A percentile compares a stretch with the other conserved stretches of the same genome.
phyloP scores from a whole-genome alignment of 2,329 filamentous ascomycete genomes.

The Akanthomyces muscarius region DNA sequence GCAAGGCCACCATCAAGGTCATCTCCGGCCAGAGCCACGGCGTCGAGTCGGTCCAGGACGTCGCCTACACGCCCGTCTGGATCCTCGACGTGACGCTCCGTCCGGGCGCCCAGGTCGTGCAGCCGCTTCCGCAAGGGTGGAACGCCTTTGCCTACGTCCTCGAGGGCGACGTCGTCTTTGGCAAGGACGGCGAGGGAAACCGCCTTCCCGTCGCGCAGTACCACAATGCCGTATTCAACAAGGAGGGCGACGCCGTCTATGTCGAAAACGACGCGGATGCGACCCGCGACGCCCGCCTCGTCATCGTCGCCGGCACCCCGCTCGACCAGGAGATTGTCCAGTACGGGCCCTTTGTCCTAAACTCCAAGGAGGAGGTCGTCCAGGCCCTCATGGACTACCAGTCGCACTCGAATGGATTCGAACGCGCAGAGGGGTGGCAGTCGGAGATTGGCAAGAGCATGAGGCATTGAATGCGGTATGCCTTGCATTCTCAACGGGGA shows the following conservation, averaged over 20 bases:
- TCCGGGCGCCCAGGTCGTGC: conserved; percentile 73
- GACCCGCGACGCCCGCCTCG: conserved; percentile 53
- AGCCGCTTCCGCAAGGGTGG: conserved; percentile 75
- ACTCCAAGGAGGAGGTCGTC: conserved; percentile 65
- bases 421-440: conserved; percentile 72
- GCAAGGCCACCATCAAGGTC: conserved; percentile 77
- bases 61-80: conserved; percentile 98
- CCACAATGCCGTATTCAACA: conserved; percentile 86
- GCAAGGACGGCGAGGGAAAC: conserved; percentile 45
- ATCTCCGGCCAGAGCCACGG: conserved; percentile 83
- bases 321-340: conserved; percentile 77
- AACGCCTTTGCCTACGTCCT: conserved; percentile 87
- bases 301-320: conserved; percentile 75
- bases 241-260: conserved; percentile 70
- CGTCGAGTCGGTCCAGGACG: conserved; percentile 79
- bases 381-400: conserved; percentile 75
- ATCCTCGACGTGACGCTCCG: conserved; percentile 76
- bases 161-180: conserved; percentile 66
- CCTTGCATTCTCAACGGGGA: no score
- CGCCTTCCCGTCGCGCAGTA: conserved; percentile 57
- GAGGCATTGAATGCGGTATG: conserved; percentile 33
- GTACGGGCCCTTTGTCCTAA: conserved; percentile 83
- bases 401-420: conserved; percentile 70
- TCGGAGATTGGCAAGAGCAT: conserved; percentile 84
- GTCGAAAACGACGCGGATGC: conserved; percentile 65